phyloP scores from a whole-genome alignment of 345 rosid genomes.

The Bruguiera parviflora region DNA sequence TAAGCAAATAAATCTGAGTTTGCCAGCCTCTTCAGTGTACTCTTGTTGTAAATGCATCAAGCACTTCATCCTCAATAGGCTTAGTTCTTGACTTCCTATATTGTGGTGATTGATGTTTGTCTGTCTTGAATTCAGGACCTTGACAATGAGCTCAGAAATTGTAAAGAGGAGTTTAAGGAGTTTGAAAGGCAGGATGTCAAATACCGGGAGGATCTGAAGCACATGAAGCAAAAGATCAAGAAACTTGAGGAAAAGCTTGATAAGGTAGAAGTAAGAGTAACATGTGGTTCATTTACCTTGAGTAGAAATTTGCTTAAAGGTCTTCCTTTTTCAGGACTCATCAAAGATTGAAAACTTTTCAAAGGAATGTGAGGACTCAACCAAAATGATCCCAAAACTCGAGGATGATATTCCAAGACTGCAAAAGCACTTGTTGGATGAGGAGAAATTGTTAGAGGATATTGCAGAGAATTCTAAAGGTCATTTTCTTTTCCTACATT shows the following conservation, averaged over 20 bases:
- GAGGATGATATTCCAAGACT: constrained; percentile 71
- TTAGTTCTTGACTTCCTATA: not conserved
- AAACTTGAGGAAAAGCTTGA: constrained; percentile 82
- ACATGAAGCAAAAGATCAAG: constrained; percentile 90
- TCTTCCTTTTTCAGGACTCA: constrained; percentile 54
- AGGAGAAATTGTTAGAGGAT: constrained; percentile 74
- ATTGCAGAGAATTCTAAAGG: constrained; percentile 80
- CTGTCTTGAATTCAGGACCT: constrained; percentile 52
- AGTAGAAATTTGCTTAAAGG: constrained; percentile 24
- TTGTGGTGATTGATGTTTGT: constrained; percentile 1
- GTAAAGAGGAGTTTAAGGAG: constrained; percentile 90
- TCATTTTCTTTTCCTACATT: constrained; percentile 19
- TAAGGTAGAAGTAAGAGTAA: constrained; percentile 46
- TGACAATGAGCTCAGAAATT: constrained; percentile 54
- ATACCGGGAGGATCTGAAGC: constrained; percentile 84
- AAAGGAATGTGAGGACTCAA: constrained; percentile 66
- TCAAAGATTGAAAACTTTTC: constrained; percentile 54
- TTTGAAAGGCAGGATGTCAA: constrained; percentile 96
- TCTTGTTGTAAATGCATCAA: not conserved
- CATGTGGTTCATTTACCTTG: constrained; percentile 15
- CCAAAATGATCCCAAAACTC: constrained; percentile 66
- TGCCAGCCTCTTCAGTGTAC: not conserved
- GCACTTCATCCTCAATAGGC: constrained; percentile 1
- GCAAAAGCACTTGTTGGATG: constrained; percentile 56
- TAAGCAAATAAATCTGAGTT: constrained; percentile 1